Conservation (phyloP, 176 grass and related monocot species). For the Carex kokanica region DNA sequence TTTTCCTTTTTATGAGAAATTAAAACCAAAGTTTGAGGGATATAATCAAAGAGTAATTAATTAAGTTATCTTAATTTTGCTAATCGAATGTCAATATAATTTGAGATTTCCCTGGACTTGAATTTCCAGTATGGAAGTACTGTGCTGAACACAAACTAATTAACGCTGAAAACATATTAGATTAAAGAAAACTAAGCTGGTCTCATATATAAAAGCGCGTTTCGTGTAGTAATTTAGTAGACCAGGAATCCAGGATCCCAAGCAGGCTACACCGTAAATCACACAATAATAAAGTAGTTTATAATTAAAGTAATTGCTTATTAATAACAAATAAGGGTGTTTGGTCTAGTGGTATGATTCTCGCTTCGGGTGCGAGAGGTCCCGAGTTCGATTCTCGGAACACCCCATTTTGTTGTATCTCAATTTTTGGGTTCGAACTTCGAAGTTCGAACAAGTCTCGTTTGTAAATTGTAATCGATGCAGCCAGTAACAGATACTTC, state of each 20-base stretch:
- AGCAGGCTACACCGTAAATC: too few species aligned
- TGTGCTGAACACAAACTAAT: not conserved
- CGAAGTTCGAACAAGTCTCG: too few species aligned
- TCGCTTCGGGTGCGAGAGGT: constrained; percentile 71
- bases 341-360: constrained; percentile 80
- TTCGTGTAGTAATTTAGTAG: constrained; percentile 41
- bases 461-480: too few species aligned
- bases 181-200: not conserved
- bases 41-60: not conserved
- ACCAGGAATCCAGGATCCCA: too few species aligned
- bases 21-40: not conserved
- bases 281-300: too few species aligned
- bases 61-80: not conserved
- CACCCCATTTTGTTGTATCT: not conserved
- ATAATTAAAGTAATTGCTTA: too few species aligned
- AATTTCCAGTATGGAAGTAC: not conserved
- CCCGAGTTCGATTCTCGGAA: constrained; percentile 67
- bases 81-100: not conserved
- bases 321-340: constrained; percentile 1
- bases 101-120: not conserved
- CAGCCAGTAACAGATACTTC: too few species aligned
- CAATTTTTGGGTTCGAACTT: not conserved
- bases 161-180: not conserved
- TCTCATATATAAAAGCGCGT: constrained; percentile 16
- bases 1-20: not conserved